Evolutionary conservation across 1,284 basidiomycete genomes (phyloP).

Genomic region (Boletellus sp.): DNA sequence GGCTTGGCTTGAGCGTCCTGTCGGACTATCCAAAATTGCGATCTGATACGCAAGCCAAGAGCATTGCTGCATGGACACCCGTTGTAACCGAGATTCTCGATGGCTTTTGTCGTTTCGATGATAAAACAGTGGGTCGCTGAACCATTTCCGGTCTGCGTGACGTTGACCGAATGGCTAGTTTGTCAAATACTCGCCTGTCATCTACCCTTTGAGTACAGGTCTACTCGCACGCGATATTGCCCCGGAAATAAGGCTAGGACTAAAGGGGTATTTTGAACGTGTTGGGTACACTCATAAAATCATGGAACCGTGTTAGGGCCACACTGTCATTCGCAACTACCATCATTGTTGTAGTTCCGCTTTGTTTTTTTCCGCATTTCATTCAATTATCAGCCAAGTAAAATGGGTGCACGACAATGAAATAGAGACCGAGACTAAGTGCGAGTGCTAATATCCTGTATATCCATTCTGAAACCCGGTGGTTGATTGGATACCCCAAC

Average conservation of each 20-base stretch:
- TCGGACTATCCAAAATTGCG: constrained; percentile 90
- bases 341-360: constrained; percentile 7
- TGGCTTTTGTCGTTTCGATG: constrained; percentile 87
- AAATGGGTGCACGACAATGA: constrained; percentile 17
- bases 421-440: constrained; percentile 2
- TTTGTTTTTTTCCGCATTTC: constrained; percentile 35
- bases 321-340: constrained; percentile 12
- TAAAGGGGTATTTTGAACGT: constrained; percentile 75
- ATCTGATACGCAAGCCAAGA: constrained; percentile 89
- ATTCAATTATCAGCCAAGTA: constrained; percentile 26
- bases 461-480: constrained; percentile 37
- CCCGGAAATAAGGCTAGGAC: constrained; percentile 73
- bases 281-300: constrained; percentile 75
- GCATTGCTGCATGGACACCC: constrained; percentile 96
- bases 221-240: constrained; percentile 78
- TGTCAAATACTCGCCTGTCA: constrained; percentile 74
- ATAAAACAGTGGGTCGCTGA: constrained; percentile 69
- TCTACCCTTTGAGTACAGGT: constrained; percentile 85
- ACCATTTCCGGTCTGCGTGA: background rate
- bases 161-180: constrained; percentile 60
- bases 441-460: constrained; percentile 42
- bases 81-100: constrained; percentile 92
- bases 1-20: constrained; percentile 87
- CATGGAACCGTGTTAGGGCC: constrained; percentile 50
- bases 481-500: constrained; percentile 32